phyloP scores from a whole-genome alignment of 306 rosid genomes.

The Vigna radiata region DNA sequence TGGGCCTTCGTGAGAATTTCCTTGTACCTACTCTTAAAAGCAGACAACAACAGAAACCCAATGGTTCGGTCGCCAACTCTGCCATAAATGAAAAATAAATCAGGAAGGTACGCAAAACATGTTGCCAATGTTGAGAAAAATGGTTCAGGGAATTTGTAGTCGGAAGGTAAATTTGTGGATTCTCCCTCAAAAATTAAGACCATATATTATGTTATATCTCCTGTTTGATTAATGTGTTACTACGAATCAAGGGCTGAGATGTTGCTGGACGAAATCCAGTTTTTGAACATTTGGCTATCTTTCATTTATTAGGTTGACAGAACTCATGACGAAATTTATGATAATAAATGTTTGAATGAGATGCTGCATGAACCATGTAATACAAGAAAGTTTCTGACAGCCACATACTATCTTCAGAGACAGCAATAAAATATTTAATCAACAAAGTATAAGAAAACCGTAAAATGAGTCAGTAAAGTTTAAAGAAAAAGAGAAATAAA shows the following conservation, averaged over 20 bases:
- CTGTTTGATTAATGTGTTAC: too few relatives aligned
- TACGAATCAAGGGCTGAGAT: too few relatives aligned
- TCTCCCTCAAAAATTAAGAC: too few relatives aligned
- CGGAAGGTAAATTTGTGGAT: neutral
- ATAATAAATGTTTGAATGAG: constrained; percentile 17
- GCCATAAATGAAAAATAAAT: constrained; percentile 43
- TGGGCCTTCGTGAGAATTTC: constrained; percentile 95
- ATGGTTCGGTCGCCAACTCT: constrained; percentile 86
- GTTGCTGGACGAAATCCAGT: too few relatives aligned
- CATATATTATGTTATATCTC: too few relatives aligned
- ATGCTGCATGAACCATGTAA: neutral
- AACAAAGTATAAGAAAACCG: constrained; percentile 5
- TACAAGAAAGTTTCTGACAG: constrained; percentile 13
- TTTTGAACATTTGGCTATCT: neutral
- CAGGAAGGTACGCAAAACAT: constrained; percentile 3
- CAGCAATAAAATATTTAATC: constrained; percentile 9
- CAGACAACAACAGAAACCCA: constrained; percentile 83
- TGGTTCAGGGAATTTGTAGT: neutral
- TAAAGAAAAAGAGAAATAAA: constrained; percentile 25
- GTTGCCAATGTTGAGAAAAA: constrained; percentile 1
- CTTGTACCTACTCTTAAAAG: constrained; percentile 88
- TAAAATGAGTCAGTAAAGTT: constrained; percentile 1
- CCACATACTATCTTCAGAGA: constrained; percentile 34
- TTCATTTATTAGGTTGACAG: constrained; percentile 6
- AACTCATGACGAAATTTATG: neutral